Evolutionary conservation across 345 rosid genomes (phyloP).

Genomic region (Eucalyptus pauciflora): DNA sequence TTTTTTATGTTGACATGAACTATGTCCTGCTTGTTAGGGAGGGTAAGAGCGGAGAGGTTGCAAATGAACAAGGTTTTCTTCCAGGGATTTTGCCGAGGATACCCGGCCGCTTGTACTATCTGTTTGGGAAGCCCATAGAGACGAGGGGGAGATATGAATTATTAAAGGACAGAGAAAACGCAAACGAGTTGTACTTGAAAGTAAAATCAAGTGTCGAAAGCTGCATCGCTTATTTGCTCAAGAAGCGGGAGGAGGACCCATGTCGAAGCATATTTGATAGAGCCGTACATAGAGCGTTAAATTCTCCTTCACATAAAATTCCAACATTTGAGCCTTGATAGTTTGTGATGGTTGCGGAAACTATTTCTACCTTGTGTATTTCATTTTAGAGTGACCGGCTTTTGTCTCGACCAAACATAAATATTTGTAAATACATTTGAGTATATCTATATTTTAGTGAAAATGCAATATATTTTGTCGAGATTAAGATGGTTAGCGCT

Average conservation of each 20-base stretch:
- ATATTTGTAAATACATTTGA: neutral
- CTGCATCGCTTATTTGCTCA: conserved; percentile 37
- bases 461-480: neutral
- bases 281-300: conserved; percentile 15
- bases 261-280: conserved; percentile 39
- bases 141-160: conserved; percentile 32
- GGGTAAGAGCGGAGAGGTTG: conserved; percentile 23
- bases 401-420: neutral
- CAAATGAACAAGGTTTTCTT: conserved; percentile 14
- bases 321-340: conserved; percentile 46
- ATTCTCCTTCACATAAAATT: conserved; percentile 34
- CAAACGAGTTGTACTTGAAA: conserved; percentile 33
- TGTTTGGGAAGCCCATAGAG: conserved; percentile 42
- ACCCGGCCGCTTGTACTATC: conserved; percentile 37
- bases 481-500: neutral
- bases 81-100: conserved; percentile 27
- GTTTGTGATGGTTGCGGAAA: neutral
- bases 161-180: conserved; percentile 32
- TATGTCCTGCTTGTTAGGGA: conserved; percentile 2
- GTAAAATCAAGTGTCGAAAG: conserved; percentile 49
- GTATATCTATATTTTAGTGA: neutral
- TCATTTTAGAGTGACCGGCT: neutral
- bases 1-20: neutral
- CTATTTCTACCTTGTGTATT: neutral
- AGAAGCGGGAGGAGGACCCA: conserved; percentile 56